Evolutionary conservation across 2,329 filamentous ascomycete species (phyloP), one percentile per base, ranked within the genome.

Genomic region (Cordyceps javanica): DNA sequence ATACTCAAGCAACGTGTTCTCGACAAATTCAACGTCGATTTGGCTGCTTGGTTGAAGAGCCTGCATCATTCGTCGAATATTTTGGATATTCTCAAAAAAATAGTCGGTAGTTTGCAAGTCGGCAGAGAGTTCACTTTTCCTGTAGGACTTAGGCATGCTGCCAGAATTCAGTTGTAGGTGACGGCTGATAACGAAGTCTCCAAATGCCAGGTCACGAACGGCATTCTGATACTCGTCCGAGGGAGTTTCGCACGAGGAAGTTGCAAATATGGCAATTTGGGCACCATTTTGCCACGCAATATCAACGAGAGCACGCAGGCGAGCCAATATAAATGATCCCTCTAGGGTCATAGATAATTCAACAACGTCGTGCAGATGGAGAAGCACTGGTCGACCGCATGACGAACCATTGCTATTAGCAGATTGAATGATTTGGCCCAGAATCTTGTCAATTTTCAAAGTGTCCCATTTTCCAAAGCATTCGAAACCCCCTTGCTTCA

Each of bases 301-400:
- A 64, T 92, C 87, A 26, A 96, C 83, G 7, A 88, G 77, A 49
- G 82, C 80, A 55, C 89, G 85, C 13, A 99, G 74, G 59, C 87
- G 84, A 41, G 78, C 75, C 8, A 97, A 73, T 32, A 97, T 81
- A 23, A 82, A 79, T 2, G 82, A 78, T 11, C 91, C 90, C 59
- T 90, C 85, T 6, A 81, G 70, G 1, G 88, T 86, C 66, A 82
- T 81, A 64, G 81, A 83, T 9, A 99, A 77, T 62, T 95, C 90
- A 55, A 89, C 85, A 66, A 91, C 89, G 68, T 97, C 90, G 67
- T 89, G 83, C 13, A 96, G 75, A 64, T 90, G 90, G 39, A 95
- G 77, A 59, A 97, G 86, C 8, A 91, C 78, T 25, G 78, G 78
- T 23, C 69, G 77, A 67, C 65, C 67, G 64, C 68, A 65, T 7